Percentiles rank a stretch among this genome's conserved stretches.
phyloP scores from a whole-genome alignment of 306 rosid species.

The Sophora flavescens region DNA sequence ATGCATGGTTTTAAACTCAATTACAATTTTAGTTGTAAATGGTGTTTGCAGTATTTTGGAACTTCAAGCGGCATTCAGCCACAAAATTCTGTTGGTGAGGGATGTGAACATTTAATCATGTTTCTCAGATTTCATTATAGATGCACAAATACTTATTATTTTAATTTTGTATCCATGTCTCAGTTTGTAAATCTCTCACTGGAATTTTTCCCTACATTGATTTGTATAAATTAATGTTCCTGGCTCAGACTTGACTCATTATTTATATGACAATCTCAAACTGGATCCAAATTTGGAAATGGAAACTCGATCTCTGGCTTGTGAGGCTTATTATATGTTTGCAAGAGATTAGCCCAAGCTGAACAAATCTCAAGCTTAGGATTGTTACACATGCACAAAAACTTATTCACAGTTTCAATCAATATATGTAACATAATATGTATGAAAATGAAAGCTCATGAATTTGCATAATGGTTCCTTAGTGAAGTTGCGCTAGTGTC shows the following conservation, averaged over 20 bases:
- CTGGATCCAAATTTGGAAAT: constrained; percentile 39
- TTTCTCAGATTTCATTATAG: constrained; percentile 49
- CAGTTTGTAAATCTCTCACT: constrained; percentile 39
- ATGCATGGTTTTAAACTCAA: constrained; percentile 51
- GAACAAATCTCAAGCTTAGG: constrained; percentile 37
- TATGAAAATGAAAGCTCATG: constrained; percentile 16
- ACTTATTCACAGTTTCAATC: constrained; percentile 18
- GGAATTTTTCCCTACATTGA: constrained; percentile 35
- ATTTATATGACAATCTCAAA: constrained; percentile 41
- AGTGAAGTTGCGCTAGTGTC: constrained; percentile 17
- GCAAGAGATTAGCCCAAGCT: constrained; percentile 42
- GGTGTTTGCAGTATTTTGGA: constrained; percentile 65
- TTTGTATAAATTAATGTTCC: constrained; percentile 40
- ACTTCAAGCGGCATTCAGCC: constrained; percentile 66
- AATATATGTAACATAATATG: neutral
- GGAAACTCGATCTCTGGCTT: constrained; percentile 39
- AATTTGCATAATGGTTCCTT: constrained; percentile 22
- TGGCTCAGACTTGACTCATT: constrained; percentile 43
- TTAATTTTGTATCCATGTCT: constrained; percentile 31
- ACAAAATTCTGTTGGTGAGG: constrained; percentile 61
- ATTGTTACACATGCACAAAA: constrained; percentile 23
- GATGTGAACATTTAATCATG: constrained; percentile 50
- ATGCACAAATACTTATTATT: constrained; percentile 36
- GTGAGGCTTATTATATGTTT: constrained; percentile 44
- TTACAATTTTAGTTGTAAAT: constrained; percentile 63